These are phyloP conservation scores for Ogataea salicorniae DNA, from an alignment of 805 yeast genomes.

Conservation along the genomic window DNA sequence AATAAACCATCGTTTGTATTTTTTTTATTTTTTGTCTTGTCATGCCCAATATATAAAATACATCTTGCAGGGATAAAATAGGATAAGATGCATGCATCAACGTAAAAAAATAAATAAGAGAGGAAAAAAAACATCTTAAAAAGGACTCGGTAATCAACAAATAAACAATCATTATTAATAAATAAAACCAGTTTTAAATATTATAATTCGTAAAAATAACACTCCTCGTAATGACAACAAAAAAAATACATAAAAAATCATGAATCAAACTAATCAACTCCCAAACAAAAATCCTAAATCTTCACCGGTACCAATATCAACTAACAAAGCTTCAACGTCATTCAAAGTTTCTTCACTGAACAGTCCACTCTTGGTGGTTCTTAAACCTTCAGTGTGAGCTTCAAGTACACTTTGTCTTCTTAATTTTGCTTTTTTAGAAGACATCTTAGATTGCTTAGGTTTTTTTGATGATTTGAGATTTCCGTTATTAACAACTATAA, in stretches of 20 bases:
- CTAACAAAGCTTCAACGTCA: constrained; percentile 66
- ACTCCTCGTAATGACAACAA: too few relatives aligned
- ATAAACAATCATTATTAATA: too few relatives aligned
- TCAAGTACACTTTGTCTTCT: constrained; percentile 68
- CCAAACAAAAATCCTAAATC: constrained; percentile 35
- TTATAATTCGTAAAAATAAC: background rate
- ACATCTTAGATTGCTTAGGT: constrained; percentile 15
- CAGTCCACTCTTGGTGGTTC: constrained; percentile 71
- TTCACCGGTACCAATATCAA: constrained; percentile 43
- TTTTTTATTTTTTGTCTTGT: too few relatives aligned
- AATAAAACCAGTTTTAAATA: too few relatives aligned
- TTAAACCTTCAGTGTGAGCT: constrained; percentile 69
- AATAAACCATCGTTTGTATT: too few relatives aligned
- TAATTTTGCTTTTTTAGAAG: constrained; percentile 30
- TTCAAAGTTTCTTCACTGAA: constrained; percentile 71
- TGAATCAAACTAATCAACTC: constrained; percentile 9
- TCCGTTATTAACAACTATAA: constrained; percentile 18
- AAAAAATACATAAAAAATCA: background rate
- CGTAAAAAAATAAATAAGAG: too few relatives aligned
- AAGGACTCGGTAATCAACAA: too few relatives aligned
- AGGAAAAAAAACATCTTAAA: too few relatives aligned
- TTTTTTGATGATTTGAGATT: constrained; percentile 10
- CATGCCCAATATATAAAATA: too few relatives aligned
- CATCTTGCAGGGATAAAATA: too few relatives aligned
- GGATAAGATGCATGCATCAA: too few relatives aligned